Conservation (phyloP, 495 filamentous ascomycete species). For the Platismatia glauca region DNA sequence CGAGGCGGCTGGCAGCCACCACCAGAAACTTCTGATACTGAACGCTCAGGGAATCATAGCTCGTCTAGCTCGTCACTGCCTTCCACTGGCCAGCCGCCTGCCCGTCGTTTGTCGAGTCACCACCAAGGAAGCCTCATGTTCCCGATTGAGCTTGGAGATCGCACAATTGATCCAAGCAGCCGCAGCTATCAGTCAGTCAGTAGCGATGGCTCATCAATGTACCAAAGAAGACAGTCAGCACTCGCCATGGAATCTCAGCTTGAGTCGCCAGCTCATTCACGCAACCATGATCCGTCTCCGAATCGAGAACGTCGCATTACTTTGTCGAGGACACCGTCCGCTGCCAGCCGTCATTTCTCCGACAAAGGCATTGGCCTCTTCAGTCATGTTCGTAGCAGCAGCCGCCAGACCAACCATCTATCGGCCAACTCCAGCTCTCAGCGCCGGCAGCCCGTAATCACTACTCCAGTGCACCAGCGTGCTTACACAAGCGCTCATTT, state of each 20-base stretch:
- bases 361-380: slow-evolving; percentile 1
- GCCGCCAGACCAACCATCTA: background rate
- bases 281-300: background rate
- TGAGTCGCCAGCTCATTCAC: background rate
- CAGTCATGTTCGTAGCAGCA: slow-evolving; percentile 10
- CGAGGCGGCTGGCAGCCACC: slow-evolving; percentile 2
- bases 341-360: background rate
- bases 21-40: background rate
- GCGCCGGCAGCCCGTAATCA: background rate
- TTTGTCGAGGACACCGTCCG: background rate
- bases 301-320: background rate
- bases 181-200: background rate
- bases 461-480: background rate
- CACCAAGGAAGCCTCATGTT: background rate
- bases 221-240: background rate
- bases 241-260: background rate
- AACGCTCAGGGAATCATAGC: background rate
- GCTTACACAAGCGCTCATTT: background rate
- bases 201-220: background rate
- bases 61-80: background rate
- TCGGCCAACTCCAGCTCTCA: slow-evolving; percentile 1
- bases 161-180: background rate
- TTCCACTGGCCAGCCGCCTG: background rate
- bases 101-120: background rate
- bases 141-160: background rate